Percentiles rank a stretch among this genome's conserved stretches.
Evolutionary conservation across 768 basidiomycete species (phyloP).

Genomic region (Rhodosporidiobolus sp.): DNA sequence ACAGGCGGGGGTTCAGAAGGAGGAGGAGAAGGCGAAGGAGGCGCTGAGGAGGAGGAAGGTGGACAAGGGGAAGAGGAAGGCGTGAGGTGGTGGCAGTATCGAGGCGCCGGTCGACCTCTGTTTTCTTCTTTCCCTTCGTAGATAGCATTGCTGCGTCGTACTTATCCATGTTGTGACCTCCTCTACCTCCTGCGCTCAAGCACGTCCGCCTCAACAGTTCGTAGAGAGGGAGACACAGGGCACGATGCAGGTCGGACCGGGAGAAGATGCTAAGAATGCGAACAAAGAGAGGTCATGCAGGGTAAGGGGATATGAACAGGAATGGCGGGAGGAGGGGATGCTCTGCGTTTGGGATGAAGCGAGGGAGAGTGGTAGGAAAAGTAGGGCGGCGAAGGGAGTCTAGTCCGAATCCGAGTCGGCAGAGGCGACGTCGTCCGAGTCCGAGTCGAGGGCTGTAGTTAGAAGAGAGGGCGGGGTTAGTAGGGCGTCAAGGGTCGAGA

Average conservation of each 20-base stretch:
- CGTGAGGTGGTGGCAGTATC: neutral
- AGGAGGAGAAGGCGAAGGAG: neutral
- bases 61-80: neutral
- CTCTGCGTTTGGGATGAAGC: no score
- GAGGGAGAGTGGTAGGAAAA: neutral
- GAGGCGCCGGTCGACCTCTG: neutral
- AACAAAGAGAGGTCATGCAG: no score
- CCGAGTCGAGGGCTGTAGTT: neutral
- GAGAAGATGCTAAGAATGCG: no score
- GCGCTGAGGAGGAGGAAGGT: neutral
- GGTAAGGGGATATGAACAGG: neutral
- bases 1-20: neutral
- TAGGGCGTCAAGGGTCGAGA: neutral
- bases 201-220: no score
- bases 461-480: neutral
- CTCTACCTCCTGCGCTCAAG: no score
- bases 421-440: slow-evolving; percentile 21
- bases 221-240: no score
- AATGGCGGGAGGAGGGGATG: no score
- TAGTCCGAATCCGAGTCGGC: slow-evolving; percentile 30
- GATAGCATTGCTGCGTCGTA: no score
- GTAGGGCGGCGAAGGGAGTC: neutral
- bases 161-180: no score
- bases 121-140: neutral
- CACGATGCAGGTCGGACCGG: no score